Evolutionary conservation across 2,329 filamentous ascomycete genomes (phyloP), one percentile per base, ranked within the genome.

Genomic region (Venturia carpophila): DNA sequence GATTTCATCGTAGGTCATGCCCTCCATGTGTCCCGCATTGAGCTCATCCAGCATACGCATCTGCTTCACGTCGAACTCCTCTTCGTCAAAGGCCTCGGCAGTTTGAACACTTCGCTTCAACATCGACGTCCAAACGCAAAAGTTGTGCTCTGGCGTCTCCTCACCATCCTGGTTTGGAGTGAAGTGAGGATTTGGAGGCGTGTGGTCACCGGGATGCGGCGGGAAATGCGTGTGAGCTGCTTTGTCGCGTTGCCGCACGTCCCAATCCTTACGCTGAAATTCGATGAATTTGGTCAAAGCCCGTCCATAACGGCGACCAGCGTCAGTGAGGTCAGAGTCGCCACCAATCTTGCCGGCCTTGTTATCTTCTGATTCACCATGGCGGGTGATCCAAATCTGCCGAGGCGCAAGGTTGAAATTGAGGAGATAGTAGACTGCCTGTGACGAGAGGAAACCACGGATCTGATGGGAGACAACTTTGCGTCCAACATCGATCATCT

Each of bases 61-160:
- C 70, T 96, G 90, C 79, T 99, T 99, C 70, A 95, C 87, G 69
- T 97, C 94, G 74, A 93, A 96, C 64, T 96, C 91, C 27, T 97
- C 93, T 69, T 97, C 94, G 69, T 96, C 90, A 74, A 97, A 99
- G 74, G 89, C 89, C 68, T 94, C 87, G 0, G 89, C 92, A 0
- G 92, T 95, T 73, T 96, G 87, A 62, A 94, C 87, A 67, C 90
- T 92, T 68, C 94, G 89, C 73, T 90, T 88, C 68, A 99, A 84
- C 93, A 97, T 97, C 2, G 91, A 96, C 0, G 93, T 97, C 94
- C 94, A 99, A 19, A 99, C 91, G 75, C 94, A 99, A 74, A 97
- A 97, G 73, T 91, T 91, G 79, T 96, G 96, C 71, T 90, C 84
- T 39, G 89, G 84, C 39, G 87, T 79, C 61, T 88, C 87, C 62